Evolutionary conservation across 306 rosid species (phyloP).

Genomic region (cucumber (Cucumis sativus)): DNA sequence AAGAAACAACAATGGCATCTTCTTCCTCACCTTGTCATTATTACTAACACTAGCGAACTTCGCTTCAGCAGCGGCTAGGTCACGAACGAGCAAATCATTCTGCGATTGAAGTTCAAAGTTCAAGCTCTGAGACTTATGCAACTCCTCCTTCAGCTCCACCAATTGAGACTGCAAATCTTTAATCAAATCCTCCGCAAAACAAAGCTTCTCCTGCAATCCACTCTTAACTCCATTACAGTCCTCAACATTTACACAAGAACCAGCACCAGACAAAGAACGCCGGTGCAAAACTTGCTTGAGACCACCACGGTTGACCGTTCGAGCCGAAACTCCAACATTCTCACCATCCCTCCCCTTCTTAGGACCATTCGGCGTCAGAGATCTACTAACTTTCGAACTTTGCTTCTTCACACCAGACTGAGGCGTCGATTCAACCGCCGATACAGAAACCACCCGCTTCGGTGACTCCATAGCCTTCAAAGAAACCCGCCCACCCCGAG

Average conservation of each 20-base stretch:
- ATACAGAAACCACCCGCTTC: slow-evolving; percentile 18
- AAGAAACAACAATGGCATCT: neutral
- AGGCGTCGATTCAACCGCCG: slow-evolving; percentile 6
- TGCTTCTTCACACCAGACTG: slow-evolving; percentile 25
- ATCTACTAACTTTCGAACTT: slow-evolving; percentile 24
- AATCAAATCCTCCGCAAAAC: slow-evolving; percentile 41
- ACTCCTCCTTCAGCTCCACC: slow-evolving; percentile 45
- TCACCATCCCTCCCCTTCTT: slow-evolving; percentile 35
- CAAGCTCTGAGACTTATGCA: slow-evolving; percentile 40
- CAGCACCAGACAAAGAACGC: slow-evolving; percentile 15
- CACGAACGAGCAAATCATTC: slow-evolving; percentile 38
- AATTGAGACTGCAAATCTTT: slow-evolving; percentile 46
- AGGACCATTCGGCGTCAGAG: slow-evolving; percentile 24
- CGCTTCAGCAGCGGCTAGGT: slow-evolving; percentile 62
- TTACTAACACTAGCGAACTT: slow-evolving; percentile 23
- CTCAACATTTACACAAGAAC: slow-evolving; percentile 27
- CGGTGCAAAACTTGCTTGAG: slow-evolving; percentile 32
- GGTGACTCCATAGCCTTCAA: slow-evolving; percentile 38
- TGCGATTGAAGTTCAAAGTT: slow-evolving; percentile 50
- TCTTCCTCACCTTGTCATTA: slow-evolving; percentile 35
- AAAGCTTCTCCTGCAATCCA: slow-evolving; percentile 35
- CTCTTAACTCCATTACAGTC: slow-evolving; percentile 32
- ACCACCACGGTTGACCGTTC: slow-evolving; percentile 18
- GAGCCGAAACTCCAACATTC: slow-evolving; percentile 23
- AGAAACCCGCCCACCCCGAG: slow-evolving; percentile 36